These are phyloP conservation scores for Trapa bicornis DNA, from an alignment of 345 rosid genomes.

Conservation along the genomic window DNA sequence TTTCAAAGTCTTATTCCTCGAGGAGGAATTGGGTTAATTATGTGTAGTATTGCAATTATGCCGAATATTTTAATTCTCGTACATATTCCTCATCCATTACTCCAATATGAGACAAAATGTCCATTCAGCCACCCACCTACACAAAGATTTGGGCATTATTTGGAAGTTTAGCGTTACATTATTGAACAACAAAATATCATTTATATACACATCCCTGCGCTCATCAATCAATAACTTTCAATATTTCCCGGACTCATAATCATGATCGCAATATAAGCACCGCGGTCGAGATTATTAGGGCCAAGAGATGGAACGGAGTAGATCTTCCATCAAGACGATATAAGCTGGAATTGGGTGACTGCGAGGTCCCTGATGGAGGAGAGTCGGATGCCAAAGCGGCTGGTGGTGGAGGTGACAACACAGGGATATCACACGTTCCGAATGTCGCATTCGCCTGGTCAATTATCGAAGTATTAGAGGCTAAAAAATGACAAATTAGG, in stretches of 20 bases:
- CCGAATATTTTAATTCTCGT: too few relatives aligned
- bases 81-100: too few relatives aligned
- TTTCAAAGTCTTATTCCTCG: too few relatives aligned
- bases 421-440: constrained; percentile 72
- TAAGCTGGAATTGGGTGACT: constrained; percentile 5
- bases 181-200: too few relatives aligned
- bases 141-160: too few relatives aligned
- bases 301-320: constrained; percentile 17
- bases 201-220: too few relatives aligned
- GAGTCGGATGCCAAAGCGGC: constrained; percentile 17
- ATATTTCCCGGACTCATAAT: neutral
- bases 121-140: too few relatives aligned
- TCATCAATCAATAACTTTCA: too few relatives aligned
- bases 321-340: constrained; percentile 17
- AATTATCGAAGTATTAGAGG: constrained; percentile 2
- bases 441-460: constrained; percentile 55
- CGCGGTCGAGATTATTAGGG: neutral
- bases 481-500: constrained; percentile 3
- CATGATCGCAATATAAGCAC: neutral
- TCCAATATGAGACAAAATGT: too few relatives aligned
- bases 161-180: too few relatives aligned
- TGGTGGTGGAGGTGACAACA: constrained; percentile 64
- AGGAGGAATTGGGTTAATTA: too few relatives aligned
- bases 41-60: too few relatives aligned
- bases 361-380: constrained; percentile 8